Conservation (phyloP, 208 protist genomes). For the Angomonas ambiguus region DNA sequence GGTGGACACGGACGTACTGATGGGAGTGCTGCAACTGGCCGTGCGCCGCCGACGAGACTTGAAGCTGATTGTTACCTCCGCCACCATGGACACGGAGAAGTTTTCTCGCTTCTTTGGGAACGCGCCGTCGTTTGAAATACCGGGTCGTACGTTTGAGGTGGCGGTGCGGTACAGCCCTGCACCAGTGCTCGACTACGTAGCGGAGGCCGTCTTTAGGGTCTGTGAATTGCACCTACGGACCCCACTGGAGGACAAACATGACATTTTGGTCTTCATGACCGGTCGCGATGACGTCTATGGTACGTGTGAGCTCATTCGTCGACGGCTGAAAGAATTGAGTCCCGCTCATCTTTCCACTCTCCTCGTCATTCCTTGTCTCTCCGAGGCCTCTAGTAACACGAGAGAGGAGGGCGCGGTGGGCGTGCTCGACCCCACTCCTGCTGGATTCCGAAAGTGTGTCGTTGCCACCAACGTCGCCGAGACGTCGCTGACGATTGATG, state of each 20-base stretch:
- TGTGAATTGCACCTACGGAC: slow-evolving; percentile 84
- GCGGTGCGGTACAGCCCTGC: slow-evolving; percentile 69
- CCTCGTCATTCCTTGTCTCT: slow-evolving; percentile 86
- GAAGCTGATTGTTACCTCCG: slow-evolving; percentile 99
- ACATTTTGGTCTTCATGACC: slow-evolving; percentile 99
- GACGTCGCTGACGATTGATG: slow-evolving; percentile 99
- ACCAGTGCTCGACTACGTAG: slow-evolving; percentile 77
- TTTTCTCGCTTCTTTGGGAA: slow-evolving; percentile 97
- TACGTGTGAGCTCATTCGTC: slow-evolving; percentile 81
- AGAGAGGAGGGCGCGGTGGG: slow-evolving; percentile 39
- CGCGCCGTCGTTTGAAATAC: slow-evolving; percentile 95
- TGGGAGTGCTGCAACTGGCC: slow-evolving; percentile 94
- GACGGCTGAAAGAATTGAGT: slow-evolving; percentile 84
- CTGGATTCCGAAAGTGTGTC: slow-evolving; percentile 96
- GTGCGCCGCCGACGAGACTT: slow-evolving; percentile 88
- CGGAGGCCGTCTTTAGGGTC: slow-evolving; percentile 75
- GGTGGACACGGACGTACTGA: slow-evolving; percentile 97
- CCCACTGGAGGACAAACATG: slow-evolving; percentile 80
- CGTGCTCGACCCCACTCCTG: slow-evolving; percentile 95
- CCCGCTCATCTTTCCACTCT: slow-evolving; percentile 93
- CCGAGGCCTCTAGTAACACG: slow-evolving; percentile 80
- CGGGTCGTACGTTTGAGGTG: slow-evolving; percentile 94
- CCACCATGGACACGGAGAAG: slow-evolving; percentile 98
- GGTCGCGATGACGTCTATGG: slow-evolving; percentile 97
- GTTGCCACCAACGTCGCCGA: slow-evolving; percentile 99